Evolutionary conservation across 768 basidiomycete genomes (phyloP).

Genomic region (Pleurotus giganteus): DNA sequence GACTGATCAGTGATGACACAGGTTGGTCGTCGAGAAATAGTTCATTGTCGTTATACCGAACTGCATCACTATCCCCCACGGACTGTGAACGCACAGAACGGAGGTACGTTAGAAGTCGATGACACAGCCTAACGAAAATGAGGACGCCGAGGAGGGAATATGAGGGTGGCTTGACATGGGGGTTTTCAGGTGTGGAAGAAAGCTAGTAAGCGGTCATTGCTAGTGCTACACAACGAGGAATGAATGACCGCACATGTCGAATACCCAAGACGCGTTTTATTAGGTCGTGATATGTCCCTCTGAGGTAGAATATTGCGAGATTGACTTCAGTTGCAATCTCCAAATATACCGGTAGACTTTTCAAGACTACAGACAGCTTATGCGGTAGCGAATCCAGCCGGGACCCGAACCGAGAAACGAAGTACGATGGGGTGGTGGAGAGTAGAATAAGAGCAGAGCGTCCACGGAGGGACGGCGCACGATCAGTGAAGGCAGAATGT

Average conservation of each 20-base stretch:
- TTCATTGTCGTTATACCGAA: constrained; percentile 25
- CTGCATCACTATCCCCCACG: constrained; percentile 31
- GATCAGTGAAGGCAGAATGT: constrained; percentile 41
- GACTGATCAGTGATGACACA: constrained; percentile 54
- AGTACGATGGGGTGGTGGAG: constrained; percentile 63
- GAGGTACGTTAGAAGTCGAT: constrained; percentile 54
- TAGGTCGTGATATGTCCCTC: constrained; percentile 77
- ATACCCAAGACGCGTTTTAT: constrained; percentile 65
- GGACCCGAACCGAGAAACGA: constrained; percentile 49
- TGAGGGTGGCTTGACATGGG: constrained; percentile 73
- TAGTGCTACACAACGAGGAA: background rate
- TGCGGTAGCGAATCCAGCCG: constrained; percentile 35
- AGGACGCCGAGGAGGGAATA: constrained; percentile 84
- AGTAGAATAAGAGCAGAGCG: constrained; percentile 62
- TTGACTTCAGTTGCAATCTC: constrained; percentile 68
- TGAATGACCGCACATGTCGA: constrained; percentile 49
- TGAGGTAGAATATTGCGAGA: constrained; percentile 77
- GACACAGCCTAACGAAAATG: constrained; percentile 58
- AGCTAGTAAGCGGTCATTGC: constrained; percentile 41
- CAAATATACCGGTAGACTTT: constrained; percentile 45
- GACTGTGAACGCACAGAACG: constrained; percentile 22
- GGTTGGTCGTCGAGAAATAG: constrained; percentile 59
- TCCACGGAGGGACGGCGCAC: constrained; percentile 42
- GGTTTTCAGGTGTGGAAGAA: constrained; percentile 70
- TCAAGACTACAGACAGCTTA: constrained; percentile 25